phyloP scores from a whole-genome alignment of 257 asterid species.

The Solanum piurae region DNA sequence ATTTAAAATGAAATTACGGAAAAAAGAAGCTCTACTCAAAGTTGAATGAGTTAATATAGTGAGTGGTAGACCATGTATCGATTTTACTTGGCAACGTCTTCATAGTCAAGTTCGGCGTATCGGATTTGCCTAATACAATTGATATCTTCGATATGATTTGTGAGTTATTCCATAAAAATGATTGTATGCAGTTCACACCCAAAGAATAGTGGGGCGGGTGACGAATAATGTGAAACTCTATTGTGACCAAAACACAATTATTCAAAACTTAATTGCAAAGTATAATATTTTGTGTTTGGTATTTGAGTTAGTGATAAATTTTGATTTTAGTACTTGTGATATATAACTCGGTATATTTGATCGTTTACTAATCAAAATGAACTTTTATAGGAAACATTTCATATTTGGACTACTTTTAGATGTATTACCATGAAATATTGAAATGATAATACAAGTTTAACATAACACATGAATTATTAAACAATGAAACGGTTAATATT shows the following conservation, averaged over 20 bases:
- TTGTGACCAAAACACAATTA: too few species aligned
- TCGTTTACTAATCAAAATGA: not conserved
- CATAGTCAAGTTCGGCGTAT: not conserved
- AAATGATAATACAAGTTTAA: too few species aligned
- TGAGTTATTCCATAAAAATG: not conserved
- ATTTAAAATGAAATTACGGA: not conserved
- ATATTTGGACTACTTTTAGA: not conserved
- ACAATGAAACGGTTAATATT: too few species aligned
- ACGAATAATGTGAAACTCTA: not conserved
- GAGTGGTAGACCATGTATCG: not conserved
- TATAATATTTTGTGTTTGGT: not conserved
- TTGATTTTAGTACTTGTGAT: not conserved
- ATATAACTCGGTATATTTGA: not conserved
- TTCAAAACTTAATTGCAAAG: not conserved
- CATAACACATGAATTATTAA: too few species aligned
- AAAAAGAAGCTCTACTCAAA: too few species aligned
- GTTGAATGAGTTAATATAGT: not conserved
- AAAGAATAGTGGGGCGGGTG: not conserved
- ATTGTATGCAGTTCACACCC: not conserved
- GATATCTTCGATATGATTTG: not conserved
- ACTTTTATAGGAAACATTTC: not conserved
- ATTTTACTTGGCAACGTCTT: too few species aligned
- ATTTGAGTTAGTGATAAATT: not conserved
- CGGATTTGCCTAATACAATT: not conserved
- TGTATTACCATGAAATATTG: too few species aligned